A percentile compares a stretch with the other conserved stretches of the same genome.
Conservation (phyloP, 305 asterid genomes). For the Fraxinus latifolia region DNA sequence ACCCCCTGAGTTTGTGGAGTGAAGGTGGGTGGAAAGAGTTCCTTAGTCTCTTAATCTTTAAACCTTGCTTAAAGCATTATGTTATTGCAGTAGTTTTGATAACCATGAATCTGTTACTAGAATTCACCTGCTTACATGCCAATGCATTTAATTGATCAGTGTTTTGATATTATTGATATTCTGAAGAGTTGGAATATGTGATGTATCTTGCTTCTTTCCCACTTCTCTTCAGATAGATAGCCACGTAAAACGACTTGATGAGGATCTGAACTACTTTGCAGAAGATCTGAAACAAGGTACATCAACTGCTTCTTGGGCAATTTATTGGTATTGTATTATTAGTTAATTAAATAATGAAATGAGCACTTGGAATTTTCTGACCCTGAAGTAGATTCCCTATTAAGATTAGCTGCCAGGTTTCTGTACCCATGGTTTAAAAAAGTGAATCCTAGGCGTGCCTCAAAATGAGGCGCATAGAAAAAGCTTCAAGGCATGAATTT, state of each 20-base stretch:
- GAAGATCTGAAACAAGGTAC: slow-evolving; percentile 97
- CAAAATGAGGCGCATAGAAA: background rate
- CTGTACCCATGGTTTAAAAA: background rate
- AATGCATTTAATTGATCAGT: slow-evolving; percentile 22
- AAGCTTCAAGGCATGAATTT: background rate
- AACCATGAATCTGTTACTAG: slow-evolving; percentile 2
- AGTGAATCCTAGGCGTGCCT: background rate
- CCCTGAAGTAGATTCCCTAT: background rate
- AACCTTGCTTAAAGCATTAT: background rate
- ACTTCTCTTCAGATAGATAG: slow-evolving; percentile 73
- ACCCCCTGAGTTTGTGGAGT: slow-evolving; percentile 4
- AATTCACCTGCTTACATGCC: background rate
- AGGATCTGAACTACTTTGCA: slow-evolving; percentile 82
- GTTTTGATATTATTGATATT: background rate
- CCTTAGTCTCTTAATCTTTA: background rate
- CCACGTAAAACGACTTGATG: slow-evolving; percentile 89
- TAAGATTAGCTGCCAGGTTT: background rate
- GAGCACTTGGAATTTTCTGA: slow-evolving; percentile 3
- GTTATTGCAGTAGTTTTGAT: background rate
- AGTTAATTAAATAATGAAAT: background rate
- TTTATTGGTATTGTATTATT: slow-evolving; percentile 6
- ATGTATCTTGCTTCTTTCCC: slow-evolving; percentile 15
- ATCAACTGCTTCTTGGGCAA: slow-evolving; percentile 15
- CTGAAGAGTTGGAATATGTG: background rate
- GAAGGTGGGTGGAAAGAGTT: background rate